phyloP scores from a whole-genome alignment of 202 grass and related monocot genomes.

The Brachypodium distachyon region DNA sequence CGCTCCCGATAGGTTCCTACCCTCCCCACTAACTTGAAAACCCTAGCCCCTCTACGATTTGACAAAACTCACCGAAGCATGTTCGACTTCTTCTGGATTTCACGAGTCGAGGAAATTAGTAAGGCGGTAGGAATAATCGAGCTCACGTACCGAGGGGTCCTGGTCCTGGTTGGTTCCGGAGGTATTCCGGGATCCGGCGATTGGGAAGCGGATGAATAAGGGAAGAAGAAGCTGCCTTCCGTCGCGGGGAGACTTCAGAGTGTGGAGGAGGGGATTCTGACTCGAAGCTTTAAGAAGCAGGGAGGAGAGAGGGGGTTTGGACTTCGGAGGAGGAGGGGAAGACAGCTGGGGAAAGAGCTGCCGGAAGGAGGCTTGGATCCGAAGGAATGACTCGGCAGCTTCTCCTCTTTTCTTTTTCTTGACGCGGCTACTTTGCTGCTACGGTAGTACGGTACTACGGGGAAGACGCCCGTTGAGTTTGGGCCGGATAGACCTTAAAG shows the following conservation, averaged over 20 bases:
- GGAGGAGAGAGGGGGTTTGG: not conserved
- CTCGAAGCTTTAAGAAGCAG: conserved; percentile 16
- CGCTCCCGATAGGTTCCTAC: not conserved
- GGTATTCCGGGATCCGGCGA: not conserved
- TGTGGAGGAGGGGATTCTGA: conserved; percentile 11
- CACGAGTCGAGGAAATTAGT: not conserved
- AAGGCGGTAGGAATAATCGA: not conserved
- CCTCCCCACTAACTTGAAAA: not conserved
- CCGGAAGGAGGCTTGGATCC: conserved; percentile 18
- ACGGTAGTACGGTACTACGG: no score
- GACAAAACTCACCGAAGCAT: not conserved
- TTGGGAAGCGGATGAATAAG: not conserved
- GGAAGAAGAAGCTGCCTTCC: not conserved
- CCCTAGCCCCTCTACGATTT: not conserved
- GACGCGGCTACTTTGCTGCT: no score
- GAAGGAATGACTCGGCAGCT: conserved; percentile 1
- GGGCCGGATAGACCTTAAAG: no score
- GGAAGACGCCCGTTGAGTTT: no score
- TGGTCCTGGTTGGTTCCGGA: not conserved
- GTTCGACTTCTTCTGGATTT: not conserved
- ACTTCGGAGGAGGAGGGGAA: not conserved
- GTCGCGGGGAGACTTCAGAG: conserved; percentile 4
- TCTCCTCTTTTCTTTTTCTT: not conserved
- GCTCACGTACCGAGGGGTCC: not conserved
- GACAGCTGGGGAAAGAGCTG: not conserved